A percentile compares a stretch with the other conserved stretches of the same genome.
Evolutionary conservation across 179 eudicot genomes (phyloP).

Genomic region (Heliamphora pulchella): DNA sequence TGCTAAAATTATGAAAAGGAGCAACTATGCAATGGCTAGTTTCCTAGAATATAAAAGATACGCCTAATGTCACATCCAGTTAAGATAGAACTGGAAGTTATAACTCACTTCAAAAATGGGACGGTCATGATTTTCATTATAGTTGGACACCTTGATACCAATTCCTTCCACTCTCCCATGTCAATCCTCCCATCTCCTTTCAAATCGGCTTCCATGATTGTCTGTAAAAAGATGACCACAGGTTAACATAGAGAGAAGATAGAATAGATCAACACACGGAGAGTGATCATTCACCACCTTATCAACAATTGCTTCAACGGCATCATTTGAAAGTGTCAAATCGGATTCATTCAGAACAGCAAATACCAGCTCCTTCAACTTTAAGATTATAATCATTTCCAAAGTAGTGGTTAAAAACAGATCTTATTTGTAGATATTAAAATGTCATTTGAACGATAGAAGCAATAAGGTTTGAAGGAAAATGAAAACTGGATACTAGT

Average conservation of each 20-base stretch:
- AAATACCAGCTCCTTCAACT: constrained; percentile 67
- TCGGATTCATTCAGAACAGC: constrained; percentile 54
- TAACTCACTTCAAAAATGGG: constrained; percentile 43
- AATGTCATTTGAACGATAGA: neutral
- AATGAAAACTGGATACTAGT: constrained; percentile 4
- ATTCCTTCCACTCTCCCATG: constrained; percentile 57
- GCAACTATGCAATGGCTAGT: neutral
- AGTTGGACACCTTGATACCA: constrained; percentile 52
- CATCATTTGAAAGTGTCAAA: constrained; percentile 39
- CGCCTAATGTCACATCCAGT: neutral
- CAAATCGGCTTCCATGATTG: constrained; percentile 52
- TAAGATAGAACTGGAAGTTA: neutral
- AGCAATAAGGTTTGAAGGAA: neutral
- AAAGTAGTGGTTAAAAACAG: neutral
- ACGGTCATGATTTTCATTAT: constrained; percentile 67
- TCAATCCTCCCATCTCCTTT: constrained; percentile 73
- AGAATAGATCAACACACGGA: neutral
- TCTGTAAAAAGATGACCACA: constrained; percentile 26
- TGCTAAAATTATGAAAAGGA: neutral
- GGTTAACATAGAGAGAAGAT: neutral
- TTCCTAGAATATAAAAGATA: too few relatives aligned
- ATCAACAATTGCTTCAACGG: constrained; percentile 56
- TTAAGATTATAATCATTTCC: constrained; percentile 4
- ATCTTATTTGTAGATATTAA: neutral
- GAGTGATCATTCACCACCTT: constrained; percentile 37